Evolutionary conservation across 2,329 filamentous ascomycete species (phyloP), one percentile per base, ranked within the genome.

Genomic region (Colletotrichum endophyticum): DNA sequence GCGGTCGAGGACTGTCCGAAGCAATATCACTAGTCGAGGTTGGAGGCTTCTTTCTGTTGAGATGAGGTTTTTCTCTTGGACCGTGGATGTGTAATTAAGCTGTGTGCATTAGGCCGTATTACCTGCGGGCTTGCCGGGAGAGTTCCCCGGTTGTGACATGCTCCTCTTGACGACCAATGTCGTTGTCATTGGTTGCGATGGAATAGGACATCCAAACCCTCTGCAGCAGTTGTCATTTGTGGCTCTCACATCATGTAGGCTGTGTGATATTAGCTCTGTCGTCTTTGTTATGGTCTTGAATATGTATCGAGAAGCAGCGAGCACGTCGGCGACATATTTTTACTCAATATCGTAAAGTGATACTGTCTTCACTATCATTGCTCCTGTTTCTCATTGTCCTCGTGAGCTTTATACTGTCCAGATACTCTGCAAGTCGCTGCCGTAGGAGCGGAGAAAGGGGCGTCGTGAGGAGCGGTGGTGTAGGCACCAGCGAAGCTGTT

Each of bases 11-110:
- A 49, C 44, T 3, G 44, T 49, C 44, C 19, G 44, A 1, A 22
- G 44, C 1, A 11, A 49, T 22, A 7, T 22, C 1, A 5, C n/a
- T 49, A 0, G 44, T 49, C n/a, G 0, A 49, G 1, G n/a, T 0
- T 22, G 44, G 9, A 22, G 44, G 0, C 44, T 22, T 22, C 44
- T 49, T 49, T 49, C 44, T 49, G n/a, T 49, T 22, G 44, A 49
- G 44, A 44, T 44, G 39, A 12, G 2, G 6, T 0, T 49, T 22
- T 12, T 13, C n/a, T 49, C 44, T 49, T 22, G n/a, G n/a, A 12
- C 44, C 44, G 2, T 13, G n/a, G 44, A 49, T 49, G 44, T 13
- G 44, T n/a, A 6, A n/a, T 44, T 44, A n/a, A n/a, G 39, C n/a
- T 49, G n/a, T 36, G 34, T 36, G 15, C 34, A 16, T 36, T 36